phyloP scores from a whole-genome alignment of 495 filamentous ascomycete species.

The Xylaria castorea region DNA sequence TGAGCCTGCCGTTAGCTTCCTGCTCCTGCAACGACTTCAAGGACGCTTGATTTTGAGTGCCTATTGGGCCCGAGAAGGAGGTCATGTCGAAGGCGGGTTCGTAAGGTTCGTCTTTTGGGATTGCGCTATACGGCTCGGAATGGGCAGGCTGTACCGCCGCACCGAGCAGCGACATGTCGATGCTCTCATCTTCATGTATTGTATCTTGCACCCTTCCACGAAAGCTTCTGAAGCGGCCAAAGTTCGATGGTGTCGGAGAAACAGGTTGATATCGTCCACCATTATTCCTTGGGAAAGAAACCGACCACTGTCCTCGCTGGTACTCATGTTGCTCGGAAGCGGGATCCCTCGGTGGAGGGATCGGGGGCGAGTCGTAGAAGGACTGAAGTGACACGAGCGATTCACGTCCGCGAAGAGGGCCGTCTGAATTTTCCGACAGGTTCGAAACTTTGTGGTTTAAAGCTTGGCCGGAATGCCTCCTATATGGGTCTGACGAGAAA shows the following conservation, averaged over 20 bases:
- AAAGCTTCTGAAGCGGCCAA: slow-evolving; percentile 37
- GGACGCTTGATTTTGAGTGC: slow-evolving; percentile 47
- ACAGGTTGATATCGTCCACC: slow-evolving; percentile 47
- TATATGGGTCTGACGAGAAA: slow-evolving; percentile 28
- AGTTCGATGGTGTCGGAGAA: slow-evolving; percentile 29
- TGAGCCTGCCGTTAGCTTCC: slow-evolving; percentile 55
- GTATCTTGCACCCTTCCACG: slow-evolving; percentile 42
- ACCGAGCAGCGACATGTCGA: slow-evolving; percentile 48
- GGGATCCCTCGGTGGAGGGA: slow-evolving; percentile 20
- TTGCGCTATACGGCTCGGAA: slow-evolving; percentile 29
- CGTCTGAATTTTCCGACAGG: slow-evolving; percentile 44
- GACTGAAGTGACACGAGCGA: slow-evolving; percentile 53
- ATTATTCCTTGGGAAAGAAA: slow-evolving; percentile 32
- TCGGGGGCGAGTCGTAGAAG: slow-evolving; percentile 31
- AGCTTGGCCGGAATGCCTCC: slow-evolving; percentile 35
- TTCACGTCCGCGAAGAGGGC: slow-evolving; percentile 45
- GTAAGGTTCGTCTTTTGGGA: slow-evolving; percentile 28
- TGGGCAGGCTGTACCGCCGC: slow-evolving; percentile 44
- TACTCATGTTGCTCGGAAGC: slow-evolving; percentile 20
- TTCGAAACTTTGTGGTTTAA: slow-evolving; percentile 53
- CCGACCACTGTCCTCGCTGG: slow-evolving; percentile 29
- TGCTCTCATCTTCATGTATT: slow-evolving; percentile 54
- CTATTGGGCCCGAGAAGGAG: slow-evolving; percentile 46
- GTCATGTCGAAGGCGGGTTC: slow-evolving; percentile 47
- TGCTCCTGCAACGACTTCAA: slow-evolving; percentile 48